Conservation (phyloP, 495 filamentous ascomycete genomes). For the Beverwykella pulmonaria region DNA sequence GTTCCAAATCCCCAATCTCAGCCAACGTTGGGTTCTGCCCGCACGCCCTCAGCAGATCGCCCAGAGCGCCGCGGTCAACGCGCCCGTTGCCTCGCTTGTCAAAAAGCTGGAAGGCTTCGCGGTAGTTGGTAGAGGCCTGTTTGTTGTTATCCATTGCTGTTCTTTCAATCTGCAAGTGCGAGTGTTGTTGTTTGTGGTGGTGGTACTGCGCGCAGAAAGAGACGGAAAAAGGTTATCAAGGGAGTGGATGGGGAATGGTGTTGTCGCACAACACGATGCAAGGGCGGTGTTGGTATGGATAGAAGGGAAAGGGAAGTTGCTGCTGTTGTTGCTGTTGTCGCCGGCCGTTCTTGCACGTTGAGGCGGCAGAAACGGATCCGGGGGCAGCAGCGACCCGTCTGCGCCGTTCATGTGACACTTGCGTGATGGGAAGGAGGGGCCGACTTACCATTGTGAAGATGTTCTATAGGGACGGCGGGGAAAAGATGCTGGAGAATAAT, state of each 20-base stretch:
- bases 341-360: background rate
- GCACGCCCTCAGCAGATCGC: conserved; percentile 92
- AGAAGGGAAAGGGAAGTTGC: too few species aligned
- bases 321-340: background rate
- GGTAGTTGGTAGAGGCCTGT: conserved; percentile 98
- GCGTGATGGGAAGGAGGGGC: too few species aligned
- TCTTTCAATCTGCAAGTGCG: background rate
- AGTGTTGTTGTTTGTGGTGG: background rate
- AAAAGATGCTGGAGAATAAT: background rate
- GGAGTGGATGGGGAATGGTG: background rate
- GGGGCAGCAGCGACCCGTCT: background rate
- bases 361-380: background rate
- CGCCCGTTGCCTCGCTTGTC: conserved; percentile 96
- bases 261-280: background rate
- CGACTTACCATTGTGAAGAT: conserved; percentile 24
- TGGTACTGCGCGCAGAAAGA: background rate
- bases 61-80: conserved; percentile 80
- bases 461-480: background rate
- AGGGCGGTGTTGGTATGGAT: background rate
- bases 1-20: conserved; percentile 89
- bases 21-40: conserved; percentile 95
- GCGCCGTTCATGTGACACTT: too few species aligned
- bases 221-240: too few species aligned
- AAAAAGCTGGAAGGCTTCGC: conserved; percentile 99
- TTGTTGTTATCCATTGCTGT: conserved; percentile 29